phyloP scores from a whole-genome alignment of 495 filamentous ascomycete genomes.

The Neurospora tetraspora region DNA sequence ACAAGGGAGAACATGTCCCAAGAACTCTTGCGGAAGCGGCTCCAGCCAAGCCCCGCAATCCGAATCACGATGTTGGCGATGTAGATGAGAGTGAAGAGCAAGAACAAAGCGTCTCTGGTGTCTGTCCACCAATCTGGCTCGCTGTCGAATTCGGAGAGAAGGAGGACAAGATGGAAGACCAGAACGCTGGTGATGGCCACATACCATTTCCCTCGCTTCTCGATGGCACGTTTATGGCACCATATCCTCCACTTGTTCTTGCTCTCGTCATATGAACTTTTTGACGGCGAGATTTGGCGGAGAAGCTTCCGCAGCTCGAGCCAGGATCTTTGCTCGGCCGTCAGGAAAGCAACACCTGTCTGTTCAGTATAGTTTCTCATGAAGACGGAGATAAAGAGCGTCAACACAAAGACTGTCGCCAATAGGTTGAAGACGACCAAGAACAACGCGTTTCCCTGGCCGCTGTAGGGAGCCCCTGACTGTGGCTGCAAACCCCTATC shows the following conservation, averaged over 20 bases:
- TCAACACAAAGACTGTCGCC: conserved; percentile 94
- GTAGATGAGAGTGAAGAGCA: conserved; percentile 78
- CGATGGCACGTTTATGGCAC: conserved; percentile 89
- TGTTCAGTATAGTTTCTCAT: conserved; percentile 99
- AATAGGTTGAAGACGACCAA: conserved; percentile 96
- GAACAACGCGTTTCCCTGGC: conserved; percentile 83
- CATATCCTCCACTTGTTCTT: conserved; percentile 72
- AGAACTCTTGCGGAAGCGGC: conserved; percentile 80
- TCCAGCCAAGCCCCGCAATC: conserved; percentile 84
- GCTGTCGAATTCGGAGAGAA: conserved; percentile 78
- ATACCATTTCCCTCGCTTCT: conserved; percentile 93
- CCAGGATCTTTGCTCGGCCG: conserved; percentile 94
- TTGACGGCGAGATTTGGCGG: conserved; percentile 87
- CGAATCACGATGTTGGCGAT: conserved; percentile 76
- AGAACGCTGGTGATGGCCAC: conserved; percentile 66
- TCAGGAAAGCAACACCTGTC: conserved; percentile 93
- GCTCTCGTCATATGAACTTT: conserved; percentile 65
- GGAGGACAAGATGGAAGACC: conserved; percentile 69
- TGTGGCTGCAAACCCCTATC: conserved; percentile 62
- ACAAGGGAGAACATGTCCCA: conserved; percentile 91
- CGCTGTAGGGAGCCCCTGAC: conserved; percentile 35
- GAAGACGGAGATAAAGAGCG: conserved; percentile 96
- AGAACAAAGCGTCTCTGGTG: conserved; percentile 66
- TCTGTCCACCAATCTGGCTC: conserved; percentile 56
- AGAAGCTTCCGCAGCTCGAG: conserved; percentile 89